Conservation (phyloP, 1,284 basidiomycete genomes). For the Puccinia coronata region DNA sequence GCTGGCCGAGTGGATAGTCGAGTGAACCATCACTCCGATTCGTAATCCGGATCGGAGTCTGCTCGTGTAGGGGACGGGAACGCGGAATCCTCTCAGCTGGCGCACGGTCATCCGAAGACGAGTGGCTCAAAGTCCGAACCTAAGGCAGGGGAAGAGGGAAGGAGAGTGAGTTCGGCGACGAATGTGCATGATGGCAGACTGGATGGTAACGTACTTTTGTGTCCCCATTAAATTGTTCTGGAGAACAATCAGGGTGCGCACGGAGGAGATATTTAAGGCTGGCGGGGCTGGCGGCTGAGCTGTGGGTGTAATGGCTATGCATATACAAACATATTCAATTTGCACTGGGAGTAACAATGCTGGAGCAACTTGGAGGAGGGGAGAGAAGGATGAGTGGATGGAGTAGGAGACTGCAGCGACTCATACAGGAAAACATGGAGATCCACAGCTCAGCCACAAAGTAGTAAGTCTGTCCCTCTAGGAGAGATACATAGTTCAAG, state of each 20-base stretch:
- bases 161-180: too few species aligned
- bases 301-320: constrained; percentile 4
- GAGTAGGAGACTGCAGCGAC: too few species aligned
- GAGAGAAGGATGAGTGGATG: too few species aligned
- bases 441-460: constrained; percentile 46
- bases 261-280: not conserved
- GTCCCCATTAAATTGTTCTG: constrained; percentile 44
- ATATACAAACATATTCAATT: not conserved
- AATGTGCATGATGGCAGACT: too few species aligned
- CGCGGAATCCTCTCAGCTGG: constrained; percentile 35
- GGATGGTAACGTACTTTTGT: constrained; percentile 20
- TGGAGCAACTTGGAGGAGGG: too few species aligned
- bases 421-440: not conserved
- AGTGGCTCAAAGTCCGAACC: constrained; percentile 44
- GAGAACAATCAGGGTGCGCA: not conserved
- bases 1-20: constrained; percentile 14
- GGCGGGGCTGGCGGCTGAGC: not conserved
- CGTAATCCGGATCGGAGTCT: not conserved
- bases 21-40: constrained; percentile 31
- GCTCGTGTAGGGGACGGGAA: constrained; percentile 43
- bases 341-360: too few species aligned
- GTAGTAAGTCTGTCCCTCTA: too few species aligned
- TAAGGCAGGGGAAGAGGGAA: not conserved
- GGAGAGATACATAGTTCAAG: too few species aligned
- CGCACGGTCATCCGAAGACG: constrained; percentile 11